phyloP scores from a whole-genome alignment of 2,329 filamentous ascomycete genomes.

The Cercospora berteroae region DNA sequence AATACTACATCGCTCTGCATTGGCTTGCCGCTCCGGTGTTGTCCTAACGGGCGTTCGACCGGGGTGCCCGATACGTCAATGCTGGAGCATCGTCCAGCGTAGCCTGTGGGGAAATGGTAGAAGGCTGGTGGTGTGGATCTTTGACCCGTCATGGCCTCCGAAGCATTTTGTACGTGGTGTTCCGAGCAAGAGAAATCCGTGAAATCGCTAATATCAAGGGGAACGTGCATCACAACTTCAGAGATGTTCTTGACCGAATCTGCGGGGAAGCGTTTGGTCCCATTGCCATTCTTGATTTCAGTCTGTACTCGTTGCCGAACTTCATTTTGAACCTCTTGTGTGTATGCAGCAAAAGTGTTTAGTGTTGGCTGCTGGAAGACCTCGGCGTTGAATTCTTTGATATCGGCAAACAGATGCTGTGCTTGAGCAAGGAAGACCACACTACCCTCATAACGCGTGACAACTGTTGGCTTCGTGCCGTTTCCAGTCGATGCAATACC shows the following conservation, averaged over 20 bases:
- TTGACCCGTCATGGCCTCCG: constrained; percentile 43
- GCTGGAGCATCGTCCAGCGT: constrained; percentile 56
- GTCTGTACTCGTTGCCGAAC: constrained; percentile 44
- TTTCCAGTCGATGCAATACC: constrained; percentile 49
- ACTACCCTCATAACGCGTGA: constrained; percentile 51
- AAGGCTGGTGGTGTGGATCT: constrained; percentile 47
- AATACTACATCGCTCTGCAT: constrained; percentile 53
- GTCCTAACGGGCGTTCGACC: constrained; percentile 50
- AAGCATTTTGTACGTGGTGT: constrained; percentile 54
- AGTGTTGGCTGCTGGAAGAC: constrained; percentile 41
- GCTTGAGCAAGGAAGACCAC: constrained; percentile 51
- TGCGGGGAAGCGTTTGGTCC: constrained; percentile 27
- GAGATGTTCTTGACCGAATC: constrained; percentile 39
- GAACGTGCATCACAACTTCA: constrained; percentile 53
- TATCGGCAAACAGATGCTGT: constrained; percentile 12
- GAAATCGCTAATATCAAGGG: constrained; percentile 56
- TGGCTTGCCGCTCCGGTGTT: constrained; percentile 40
- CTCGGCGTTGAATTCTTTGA: constrained; percentile 20
- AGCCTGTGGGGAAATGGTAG: constrained; percentile 51
- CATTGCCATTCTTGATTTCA: constrained; percentile 29
- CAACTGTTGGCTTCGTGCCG: constrained; percentile 45
- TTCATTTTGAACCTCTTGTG: constrained; percentile 34
- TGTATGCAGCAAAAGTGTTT: constrained; percentile 51
- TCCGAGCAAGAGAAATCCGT: constrained; percentile 57
- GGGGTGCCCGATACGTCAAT: constrained; percentile 52